A percentile compares a stretch with the other conserved stretches of the same genome.
Conservation (phyloP, 2,329 filamentous ascomycete genomes). For the Sarocladium brachiariae region DNA sequence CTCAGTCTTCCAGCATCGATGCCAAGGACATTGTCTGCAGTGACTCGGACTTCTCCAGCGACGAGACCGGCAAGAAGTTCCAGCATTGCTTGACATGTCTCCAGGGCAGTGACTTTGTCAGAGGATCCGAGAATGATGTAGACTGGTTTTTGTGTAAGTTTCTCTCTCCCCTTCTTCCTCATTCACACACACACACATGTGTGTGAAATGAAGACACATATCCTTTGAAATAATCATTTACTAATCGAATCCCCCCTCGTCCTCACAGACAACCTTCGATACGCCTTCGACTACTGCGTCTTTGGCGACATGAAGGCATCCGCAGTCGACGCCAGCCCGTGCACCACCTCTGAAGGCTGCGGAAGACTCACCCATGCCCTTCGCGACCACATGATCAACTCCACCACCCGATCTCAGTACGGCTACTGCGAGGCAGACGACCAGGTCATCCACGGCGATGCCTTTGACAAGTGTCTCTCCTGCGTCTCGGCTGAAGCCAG, state of each 20-base stretch:
- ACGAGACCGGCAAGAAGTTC: constrained; percentile 36
- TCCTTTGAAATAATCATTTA: background rate
- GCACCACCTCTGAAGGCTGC: constrained; percentile 44
- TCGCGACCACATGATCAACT: constrained; percentile 30
- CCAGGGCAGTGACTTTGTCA: constrained; percentile 41
- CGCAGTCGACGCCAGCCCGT: constrained; percentile 37
- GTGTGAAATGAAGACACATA: no score
- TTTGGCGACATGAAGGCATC: constrained; percentile 45
- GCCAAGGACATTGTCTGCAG: constrained; percentile 40
- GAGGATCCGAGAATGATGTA: constrained; percentile 44
- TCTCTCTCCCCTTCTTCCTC: background rate
- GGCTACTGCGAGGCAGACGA: constrained; percentile 39
- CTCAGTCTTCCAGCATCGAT: constrained; percentile 37
- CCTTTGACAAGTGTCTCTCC: constrained; percentile 33
- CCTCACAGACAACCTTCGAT: constrained; percentile 44
- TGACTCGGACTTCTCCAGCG: constrained; percentile 35
- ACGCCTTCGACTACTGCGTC: constrained; percentile 44
- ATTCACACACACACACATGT: background rate
- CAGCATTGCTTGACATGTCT: constrained; percentile 45
- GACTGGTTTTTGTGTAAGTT: constrained; percentile 50
- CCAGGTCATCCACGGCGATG: constrained; percentile 24
- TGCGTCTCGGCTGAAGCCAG: constrained; percentile 38
- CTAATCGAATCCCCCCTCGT: background rate
- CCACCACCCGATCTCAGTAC: constrained; percentile 28
- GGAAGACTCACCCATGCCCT: constrained; percentile 36